These are phyloP conservation scores for Apiospora kogelbergensis DNA, from an alignment of 2,329 filamentous ascomycete species.

Conservation along the genomic window DNA sequence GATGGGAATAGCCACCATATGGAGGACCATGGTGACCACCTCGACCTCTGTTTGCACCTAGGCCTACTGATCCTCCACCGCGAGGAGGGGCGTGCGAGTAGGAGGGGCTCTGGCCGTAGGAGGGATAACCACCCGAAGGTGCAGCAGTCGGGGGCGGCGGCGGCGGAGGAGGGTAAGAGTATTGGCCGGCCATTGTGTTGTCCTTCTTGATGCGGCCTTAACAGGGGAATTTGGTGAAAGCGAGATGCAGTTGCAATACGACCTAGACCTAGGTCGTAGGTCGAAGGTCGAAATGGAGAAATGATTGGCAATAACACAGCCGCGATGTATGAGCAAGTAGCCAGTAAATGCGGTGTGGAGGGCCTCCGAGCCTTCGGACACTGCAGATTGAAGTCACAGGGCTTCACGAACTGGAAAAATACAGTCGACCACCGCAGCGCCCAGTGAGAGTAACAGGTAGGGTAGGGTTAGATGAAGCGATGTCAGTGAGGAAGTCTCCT, in stretches of 20 bases:
- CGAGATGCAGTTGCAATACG: not conserved
- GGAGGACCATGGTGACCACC: slow-evolving; percentile 21
- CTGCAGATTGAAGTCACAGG: not conserved
- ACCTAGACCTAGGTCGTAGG: not conserved
- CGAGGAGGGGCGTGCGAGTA: slow-evolving; percentile 38
- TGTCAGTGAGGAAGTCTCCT: not conserved
- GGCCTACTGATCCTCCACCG: slow-evolving; percentile 16
- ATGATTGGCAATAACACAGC: not conserved
- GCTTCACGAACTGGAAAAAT: not conserved
- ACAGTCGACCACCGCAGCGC: not conserved
- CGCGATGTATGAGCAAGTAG: not conserved
- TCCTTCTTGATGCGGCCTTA: not conserved
- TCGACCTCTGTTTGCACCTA: slow-evolving; percentile 18
- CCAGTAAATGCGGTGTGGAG: not conserved
- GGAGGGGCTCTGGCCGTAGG: slow-evolving; percentile 38
- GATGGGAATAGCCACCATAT: slow-evolving; percentile 27
- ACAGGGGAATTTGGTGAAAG: not conserved
- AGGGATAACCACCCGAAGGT: slow-evolving; percentile 24
- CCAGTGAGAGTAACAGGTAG: not conserved
- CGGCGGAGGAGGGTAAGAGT: slow-evolving; percentile 30
- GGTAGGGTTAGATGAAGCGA: not conserved
- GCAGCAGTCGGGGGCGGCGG: slow-evolving; percentile 28
- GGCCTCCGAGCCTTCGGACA: not conserved
- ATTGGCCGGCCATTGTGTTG: slow-evolving; percentile 26
- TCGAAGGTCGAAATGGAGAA: not conserved